These are phyloP conservation scores for Starmerella sirachaensis DNA, from an alignment of 805 yeast genomes.

Conservation along the genomic window DNA sequence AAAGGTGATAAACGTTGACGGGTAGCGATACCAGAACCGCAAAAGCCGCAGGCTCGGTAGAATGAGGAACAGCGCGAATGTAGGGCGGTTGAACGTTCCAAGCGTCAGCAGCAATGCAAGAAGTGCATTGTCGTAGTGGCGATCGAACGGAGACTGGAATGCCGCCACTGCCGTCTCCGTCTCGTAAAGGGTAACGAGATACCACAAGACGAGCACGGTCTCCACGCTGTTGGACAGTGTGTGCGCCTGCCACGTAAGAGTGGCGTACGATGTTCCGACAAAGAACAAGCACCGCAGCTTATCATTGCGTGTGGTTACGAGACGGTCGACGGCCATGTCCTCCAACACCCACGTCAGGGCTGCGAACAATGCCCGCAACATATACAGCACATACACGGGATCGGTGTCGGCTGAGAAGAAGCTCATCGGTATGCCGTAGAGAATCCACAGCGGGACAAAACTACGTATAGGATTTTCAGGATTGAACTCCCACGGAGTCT, in stretches of 20 bases:
- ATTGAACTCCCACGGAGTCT: slow-evolving; percentile 76
- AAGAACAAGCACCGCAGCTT: slow-evolving; percentile 31
- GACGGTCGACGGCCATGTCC: slow-evolving; percentile 36
- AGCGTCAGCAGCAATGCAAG: slow-evolving; percentile 43
- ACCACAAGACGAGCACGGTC: slow-evolving; percentile 37
- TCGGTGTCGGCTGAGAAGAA: slow-evolving; percentile 29
- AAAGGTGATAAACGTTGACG: slow-evolving; percentile 29
- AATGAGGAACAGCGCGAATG: slow-evolving; percentile 64
- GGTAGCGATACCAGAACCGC: slow-evolving; percentile 31
- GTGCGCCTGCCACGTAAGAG: slow-evolving; percentile 72
- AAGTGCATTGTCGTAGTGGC: slow-evolving; percentile 31
- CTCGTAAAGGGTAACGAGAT: slow-evolving; percentile 40
- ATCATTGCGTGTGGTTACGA: slow-evolving; percentile 41
- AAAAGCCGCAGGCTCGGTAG: slow-evolving; percentile 46
- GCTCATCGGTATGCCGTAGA: slow-evolving; percentile 55
- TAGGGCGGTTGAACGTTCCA: slow-evolving; percentile 76
- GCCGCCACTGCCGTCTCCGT: slow-evolving; percentile 19
- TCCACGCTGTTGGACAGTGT: slow-evolving; percentile 84
- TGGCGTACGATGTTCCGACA: slow-evolving; percentile 50
- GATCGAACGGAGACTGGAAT: slow-evolving; percentile 19
- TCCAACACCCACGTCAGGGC: slow-evolving; percentile 30
- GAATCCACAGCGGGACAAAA: slow-evolving; percentile 49
- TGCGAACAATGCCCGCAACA: slow-evolving; percentile 40
- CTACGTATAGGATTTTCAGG: slow-evolving; percentile 53
- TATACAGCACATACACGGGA: slow-evolving; percentile 43